Conservation (phyloP, 805 yeast genomes). For the Candida morakotiae region DNA sequence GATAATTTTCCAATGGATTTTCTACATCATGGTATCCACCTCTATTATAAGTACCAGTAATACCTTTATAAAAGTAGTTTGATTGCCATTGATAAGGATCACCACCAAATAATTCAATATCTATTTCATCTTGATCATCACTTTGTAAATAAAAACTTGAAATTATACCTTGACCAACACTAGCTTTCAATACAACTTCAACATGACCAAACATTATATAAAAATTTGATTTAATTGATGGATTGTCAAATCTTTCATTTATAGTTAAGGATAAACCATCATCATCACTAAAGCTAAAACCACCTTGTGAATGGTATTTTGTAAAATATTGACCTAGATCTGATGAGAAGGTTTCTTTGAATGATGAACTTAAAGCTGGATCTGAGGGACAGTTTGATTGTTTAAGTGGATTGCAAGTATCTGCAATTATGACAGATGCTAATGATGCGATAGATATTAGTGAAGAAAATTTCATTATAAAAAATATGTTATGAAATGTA, state of each 20-base stretch:
- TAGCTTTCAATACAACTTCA: slow-evolving; percentile 68
- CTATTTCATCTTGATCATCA: slow-evolving; percentile 88
- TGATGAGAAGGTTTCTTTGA: slow-evolving; percentile 23
- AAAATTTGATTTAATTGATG: slow-evolving; percentile 70
- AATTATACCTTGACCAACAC: slow-evolving; percentile 73
- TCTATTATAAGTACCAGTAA: slow-evolving; percentile 72
- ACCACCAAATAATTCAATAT: slow-evolving; percentile 83
- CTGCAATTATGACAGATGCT: background rate
- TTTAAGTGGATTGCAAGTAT: slow-evolving; percentile 25
- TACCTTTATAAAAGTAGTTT: slow-evolving; percentile 78
- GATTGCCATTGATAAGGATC: slow-evolving; percentile 73
- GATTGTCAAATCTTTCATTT: slow-evolving; percentile 66
- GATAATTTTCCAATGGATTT: slow-evolving; percentile 55
- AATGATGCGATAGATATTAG: background rate
- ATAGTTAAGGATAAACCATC: slow-evolving; percentile 65
- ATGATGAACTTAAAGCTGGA: slow-evolving; percentile 25
- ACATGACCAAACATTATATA: slow-evolving; percentile 88
- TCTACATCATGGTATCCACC: slow-evolving; percentile 65
- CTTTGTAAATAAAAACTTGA: slow-evolving; percentile 76
- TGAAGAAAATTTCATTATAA: background rate
- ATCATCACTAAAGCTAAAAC: slow-evolving; percentile 24
- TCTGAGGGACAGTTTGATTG: slow-evolving; percentile 22
- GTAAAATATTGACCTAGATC: slow-evolving; percentile 17
- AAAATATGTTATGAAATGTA: too few relatives aligned
- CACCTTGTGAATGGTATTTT: slow-evolving; percentile 17